These are phyloP conservation scores for Botrytis pseudocinerea DNA, from an alignment of 2,329 filamentous ascomycete genomes.

Conservation along the genomic window DNA sequence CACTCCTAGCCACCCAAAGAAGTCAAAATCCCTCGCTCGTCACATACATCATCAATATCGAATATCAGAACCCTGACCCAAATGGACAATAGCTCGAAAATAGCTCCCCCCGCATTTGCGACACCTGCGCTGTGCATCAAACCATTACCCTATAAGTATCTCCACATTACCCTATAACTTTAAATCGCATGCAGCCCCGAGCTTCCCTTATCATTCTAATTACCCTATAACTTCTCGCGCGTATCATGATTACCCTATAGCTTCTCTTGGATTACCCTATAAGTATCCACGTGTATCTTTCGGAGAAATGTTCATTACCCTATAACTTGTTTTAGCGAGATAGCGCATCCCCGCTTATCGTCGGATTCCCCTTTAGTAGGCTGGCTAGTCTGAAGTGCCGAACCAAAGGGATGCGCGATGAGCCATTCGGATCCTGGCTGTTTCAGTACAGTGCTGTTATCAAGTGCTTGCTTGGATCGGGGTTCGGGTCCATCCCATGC, in stretches of 20 bases:
- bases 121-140: not conserved
- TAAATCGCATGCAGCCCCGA: not conserved
- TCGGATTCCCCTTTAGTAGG: not conserved
- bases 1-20: not conserved
- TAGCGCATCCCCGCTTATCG: not conserved
- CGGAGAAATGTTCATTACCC: not conserved
- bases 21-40: not conserved
- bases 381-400: not conserved
- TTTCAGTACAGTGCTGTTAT: not conserved
- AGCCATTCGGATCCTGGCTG: not conserved
- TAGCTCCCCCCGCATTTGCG: conserved; percentile 1
- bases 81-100: not conserved
- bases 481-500: not conserved
- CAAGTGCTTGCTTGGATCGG: not conserved
- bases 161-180: conserved; percentile 11
- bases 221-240: conserved; percentile 1
- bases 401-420: not conserved
- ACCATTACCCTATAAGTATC: not conserved
- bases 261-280: not conserved
- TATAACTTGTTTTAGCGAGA: not conserved
- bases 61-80: not conserved
- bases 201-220: not conserved
- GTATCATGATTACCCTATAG: not conserved
- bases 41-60: not conserved
- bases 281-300: conserved; percentile 1